Evolutionary conservation across 768 basidiomycete species (phyloP).

Genomic region (Rhizopogon vinicolor): DNA sequence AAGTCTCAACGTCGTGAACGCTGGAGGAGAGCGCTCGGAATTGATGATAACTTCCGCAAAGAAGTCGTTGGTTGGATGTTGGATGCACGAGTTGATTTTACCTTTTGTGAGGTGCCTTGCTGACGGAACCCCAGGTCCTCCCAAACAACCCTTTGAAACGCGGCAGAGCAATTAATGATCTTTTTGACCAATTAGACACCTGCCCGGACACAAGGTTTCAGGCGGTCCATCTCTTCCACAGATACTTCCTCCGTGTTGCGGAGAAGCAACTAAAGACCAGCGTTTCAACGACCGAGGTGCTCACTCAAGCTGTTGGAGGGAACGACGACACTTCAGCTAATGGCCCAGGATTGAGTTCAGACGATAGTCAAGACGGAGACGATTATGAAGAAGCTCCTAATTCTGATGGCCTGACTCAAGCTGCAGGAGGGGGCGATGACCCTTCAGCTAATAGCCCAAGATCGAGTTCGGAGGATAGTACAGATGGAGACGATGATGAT

Average conservation of each 20-base stretch:
- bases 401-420: neutral
- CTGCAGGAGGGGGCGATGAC: neutral
- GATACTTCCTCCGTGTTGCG: slow-evolving; percentile 45
- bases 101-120: neutral
- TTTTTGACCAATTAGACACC: slow-evolving; percentile 49
- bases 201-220: slow-evolving; percentile 63
- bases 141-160: neutral
- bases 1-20: neutral
- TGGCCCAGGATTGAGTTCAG: neutral
- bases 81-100: slow-evolving; percentile 24
- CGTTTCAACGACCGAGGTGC: neutral
- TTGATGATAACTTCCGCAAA: slow-evolving; percentile 30
- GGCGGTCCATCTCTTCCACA: slow-evolving; percentile 54
- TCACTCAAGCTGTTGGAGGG: neutral
- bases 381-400: neutral
- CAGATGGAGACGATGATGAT: slow-evolving; percentile 4
- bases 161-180: slow-evolving; percentile 1
- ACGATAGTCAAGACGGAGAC: slow-evolving; percentile 4
- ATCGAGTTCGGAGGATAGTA: slow-evolving; percentile 1
- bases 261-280: neutral
- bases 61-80: slow-evolving; percentile 42
- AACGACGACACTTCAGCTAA: too few relatives aligned
- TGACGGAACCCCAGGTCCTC: neutral
- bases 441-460: neutral
- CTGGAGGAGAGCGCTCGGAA: slow-evolving; percentile 21